Evolutionary conservation across 1,284 basidiomycete species (phyloP), one percentile per base, ranked within the genome.

Genomic region (Sphaerobolus stellatus): DNA sequence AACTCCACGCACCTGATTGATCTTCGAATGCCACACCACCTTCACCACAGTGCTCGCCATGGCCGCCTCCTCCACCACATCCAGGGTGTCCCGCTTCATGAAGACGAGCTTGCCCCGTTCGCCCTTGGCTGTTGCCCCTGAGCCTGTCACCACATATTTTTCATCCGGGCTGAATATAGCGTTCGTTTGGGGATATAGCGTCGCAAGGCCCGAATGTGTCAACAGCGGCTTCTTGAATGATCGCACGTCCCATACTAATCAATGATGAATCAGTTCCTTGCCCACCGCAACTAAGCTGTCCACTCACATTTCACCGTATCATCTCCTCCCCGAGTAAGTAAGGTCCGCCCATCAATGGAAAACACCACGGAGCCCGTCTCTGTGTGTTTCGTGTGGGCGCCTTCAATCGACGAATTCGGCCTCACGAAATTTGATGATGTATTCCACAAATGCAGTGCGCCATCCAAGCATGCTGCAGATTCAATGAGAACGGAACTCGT

Each of bases 101-200:
- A 96, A 87, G 50, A 93, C 70, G 49, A 97, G 73, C 58, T 79
- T 78, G 3, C 94, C 92, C 59, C 76, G 79, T 46, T 78, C 82
- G 20, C 81, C 85, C 65, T 85, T 88, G 31, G 79, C 71, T 13
- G 80, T 75, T 22, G 83, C 80, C 29, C 82, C 84, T 5, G 83
- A 80, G 6, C 96, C 94, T 3, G 94, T 95, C 34, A 99, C 73
- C 48, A 99, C 72, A 62, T 84, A 84, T 68, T 85, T 87, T 61
- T 93, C 92, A 67, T 97, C 92, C 0, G 94, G 94, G 61, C 94
- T 96, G 70, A 95, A 98, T 51, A 90, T 81, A 5, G 96, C 86
- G 69, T 96, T 96, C 22, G 94, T 95, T 62, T 91, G 86, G 4
- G 91, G 88, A 71, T 98, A 97, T 46, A 90, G 71, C 20, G 90